Evolutionary conservation across 1,139 yeast species (phyloP).

Genomic region (Debaryomycetaceae sp.): DNA sequence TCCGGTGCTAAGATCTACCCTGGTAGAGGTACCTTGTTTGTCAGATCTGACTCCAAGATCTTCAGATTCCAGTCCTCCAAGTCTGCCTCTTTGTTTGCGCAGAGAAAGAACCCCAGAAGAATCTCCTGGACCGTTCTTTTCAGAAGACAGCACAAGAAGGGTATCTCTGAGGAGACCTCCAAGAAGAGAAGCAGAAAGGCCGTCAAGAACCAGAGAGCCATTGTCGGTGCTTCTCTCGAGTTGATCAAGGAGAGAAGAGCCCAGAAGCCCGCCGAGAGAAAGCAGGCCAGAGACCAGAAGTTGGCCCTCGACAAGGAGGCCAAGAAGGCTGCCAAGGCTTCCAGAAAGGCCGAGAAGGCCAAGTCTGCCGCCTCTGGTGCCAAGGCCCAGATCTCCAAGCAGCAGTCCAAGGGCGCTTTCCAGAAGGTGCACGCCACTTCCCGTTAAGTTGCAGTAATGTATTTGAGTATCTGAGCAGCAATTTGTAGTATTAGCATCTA

Average conservation of each 20-base stretch:
- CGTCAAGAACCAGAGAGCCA: constrained; percentile 98
- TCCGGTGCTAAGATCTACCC: constrained; percentile 99
- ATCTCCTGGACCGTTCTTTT: constrained; percentile 98
- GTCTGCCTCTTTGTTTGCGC: constrained; percentile 97
- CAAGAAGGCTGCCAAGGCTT: constrained; percentile 90
- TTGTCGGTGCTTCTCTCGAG: constrained; percentile 98
- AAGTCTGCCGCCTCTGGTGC: constrained; percentile 72
- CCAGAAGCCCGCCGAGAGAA: constrained; percentile 95
- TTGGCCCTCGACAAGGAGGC: constrained; percentile 90
- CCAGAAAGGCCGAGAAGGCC: constrained; percentile 94
- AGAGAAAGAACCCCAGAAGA: constrained; percentile 99
- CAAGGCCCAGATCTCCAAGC: constrained; percentile 67
- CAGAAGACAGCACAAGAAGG: constrained; percentile 99
- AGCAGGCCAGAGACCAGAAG: constrained; percentile 94
- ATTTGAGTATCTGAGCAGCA: too few relatives aligned
- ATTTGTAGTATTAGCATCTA: too few relatives aligned
- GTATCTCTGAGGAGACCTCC: constrained; percentile 96
- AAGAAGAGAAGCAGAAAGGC: constrained; percentile 98
- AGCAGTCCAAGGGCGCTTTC: constrained; percentile 91
- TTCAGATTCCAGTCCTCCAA: constrained; percentile 99
- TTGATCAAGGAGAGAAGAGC: constrained; percentile 97
- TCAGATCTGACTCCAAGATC: constrained; percentile 99
- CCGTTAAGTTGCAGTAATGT: too few relatives aligned
- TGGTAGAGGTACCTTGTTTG: constrained; percentile 99
- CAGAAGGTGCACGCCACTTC: constrained; percentile 95